Evolutionary conservation across 176 grass and related monocot genomes (phyloP).

Genomic region (Oryza brachyantha): DNA sequence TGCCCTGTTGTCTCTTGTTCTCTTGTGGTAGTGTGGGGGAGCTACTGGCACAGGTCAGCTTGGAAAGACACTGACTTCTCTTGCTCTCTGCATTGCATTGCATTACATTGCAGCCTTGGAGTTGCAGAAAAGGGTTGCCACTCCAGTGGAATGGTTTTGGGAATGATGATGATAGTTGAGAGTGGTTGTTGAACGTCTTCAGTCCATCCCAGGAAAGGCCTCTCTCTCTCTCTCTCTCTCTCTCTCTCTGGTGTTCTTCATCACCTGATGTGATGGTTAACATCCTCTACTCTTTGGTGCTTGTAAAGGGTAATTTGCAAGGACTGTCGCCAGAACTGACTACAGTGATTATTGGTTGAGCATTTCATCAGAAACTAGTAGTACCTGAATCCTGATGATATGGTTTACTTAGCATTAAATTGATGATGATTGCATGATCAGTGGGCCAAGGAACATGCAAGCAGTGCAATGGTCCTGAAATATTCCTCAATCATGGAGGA

Average conservation of each 20-base stretch:
- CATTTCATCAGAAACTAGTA: background rate
- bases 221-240: background rate
- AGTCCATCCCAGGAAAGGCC: slow-evolving; percentile 14
- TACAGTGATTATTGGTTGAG: background rate
- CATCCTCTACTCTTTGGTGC: background rate
- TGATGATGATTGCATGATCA: background rate
- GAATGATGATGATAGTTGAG: slow-evolving; percentile 1
- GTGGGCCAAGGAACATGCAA: background rate
- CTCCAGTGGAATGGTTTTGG: background rate
- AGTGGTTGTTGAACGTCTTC: slow-evolving; percentile 3
- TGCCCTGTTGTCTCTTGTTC: slow-evolving; percentile 43
- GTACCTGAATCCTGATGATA: background rate
- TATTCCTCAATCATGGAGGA: slow-evolving; percentile 25
- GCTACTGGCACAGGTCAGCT: background rate
- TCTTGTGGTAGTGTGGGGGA: background rate
- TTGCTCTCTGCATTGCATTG: background rate
- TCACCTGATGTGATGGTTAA: background rate
- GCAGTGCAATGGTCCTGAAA: slow-evolving; percentile 9
- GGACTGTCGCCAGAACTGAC: background rate
- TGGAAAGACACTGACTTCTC: slow-evolving; percentile 8
- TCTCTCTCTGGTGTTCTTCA: background rate
- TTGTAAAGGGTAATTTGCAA: background rate
- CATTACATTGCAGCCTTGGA: background rate
- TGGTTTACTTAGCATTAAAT: background rate
- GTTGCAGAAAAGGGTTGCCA: slow-evolving; percentile 4